phyloP scores from a whole-genome alignment of 768 basidiomycete genomes.

The Rubroboletus pulcherrimus region DNA sequence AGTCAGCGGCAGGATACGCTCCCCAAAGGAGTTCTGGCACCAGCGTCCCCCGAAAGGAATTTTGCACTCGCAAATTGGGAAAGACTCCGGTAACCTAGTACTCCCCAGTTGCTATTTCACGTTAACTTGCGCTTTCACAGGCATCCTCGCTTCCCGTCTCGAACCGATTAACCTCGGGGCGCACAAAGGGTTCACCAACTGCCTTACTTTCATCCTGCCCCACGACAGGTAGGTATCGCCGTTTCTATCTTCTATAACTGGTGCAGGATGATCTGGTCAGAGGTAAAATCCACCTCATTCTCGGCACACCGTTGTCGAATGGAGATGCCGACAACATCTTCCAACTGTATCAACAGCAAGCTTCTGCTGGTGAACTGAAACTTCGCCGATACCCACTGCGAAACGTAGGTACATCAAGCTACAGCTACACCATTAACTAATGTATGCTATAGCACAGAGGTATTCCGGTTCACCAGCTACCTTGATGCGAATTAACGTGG shows the following conservation, averaged over 20 bases:
- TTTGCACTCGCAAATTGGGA: slow-evolving; percentile 28
- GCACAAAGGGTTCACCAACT: slow-evolving; percentile 23
- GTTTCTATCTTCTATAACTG: neutral
- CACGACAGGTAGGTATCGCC: slow-evolving; percentile 35
- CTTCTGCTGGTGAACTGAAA: slow-evolving; percentile 46
- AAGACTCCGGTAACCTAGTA: slow-evolving; percentile 25
- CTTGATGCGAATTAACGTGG: slow-evolving; percentile 3
- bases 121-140: slow-evolving; percentile 9
- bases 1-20: slow-evolving; percentile 22
- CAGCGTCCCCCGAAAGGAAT: slow-evolving; percentile 25
- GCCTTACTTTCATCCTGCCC: slow-evolving; percentile 52
- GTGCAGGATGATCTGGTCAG: slow-evolving; percentile 22
- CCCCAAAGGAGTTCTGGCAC: slow-evolving; percentile 38
- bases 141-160: slow-evolving; percentile 14
- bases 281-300: slow-evolving; percentile 60
- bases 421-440: slow-evolving; percentile 8
- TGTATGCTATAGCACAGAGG: slow-evolving; percentile 59
- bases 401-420: slow-evolving; percentile 39
- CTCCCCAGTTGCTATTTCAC: neutral
- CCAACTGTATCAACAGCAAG: slow-evolving; percentile 62
- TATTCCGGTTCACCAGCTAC: slow-evolving; percentile 25
- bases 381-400: slow-evolving; percentile 74
- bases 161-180: slow-evolving; percentile 20
- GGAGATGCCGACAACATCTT: slow-evolving; percentile 54
- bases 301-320: slow-evolving; percentile 38